Conservation (phyloP, 2,329 filamentous ascomycete species). For the Paecilomyces sp. region DNA sequence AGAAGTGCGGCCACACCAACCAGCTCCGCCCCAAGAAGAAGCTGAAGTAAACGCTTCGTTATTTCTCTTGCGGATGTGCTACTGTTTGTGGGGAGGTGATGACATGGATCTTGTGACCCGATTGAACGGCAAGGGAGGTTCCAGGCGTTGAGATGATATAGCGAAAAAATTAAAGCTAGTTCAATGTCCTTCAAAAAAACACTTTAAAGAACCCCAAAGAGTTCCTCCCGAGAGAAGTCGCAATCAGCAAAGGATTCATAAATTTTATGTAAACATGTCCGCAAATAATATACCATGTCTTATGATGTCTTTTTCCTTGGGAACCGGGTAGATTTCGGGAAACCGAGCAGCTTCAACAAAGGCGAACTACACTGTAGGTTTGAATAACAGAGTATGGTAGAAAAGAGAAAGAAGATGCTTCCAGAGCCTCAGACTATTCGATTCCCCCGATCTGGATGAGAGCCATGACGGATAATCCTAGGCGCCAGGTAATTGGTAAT, state of each 20-base stretch:
- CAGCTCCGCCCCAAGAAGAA: conserved; percentile 99
- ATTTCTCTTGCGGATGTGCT: conserved; percentile 26
- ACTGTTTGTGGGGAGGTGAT: conserved; percentile 26
- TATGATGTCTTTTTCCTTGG: conserved; percentile 7
- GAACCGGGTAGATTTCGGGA: not conserved
- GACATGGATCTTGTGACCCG: conserved; percentile 22
- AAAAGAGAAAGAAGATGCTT: conserved; percentile 6
- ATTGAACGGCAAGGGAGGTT: conserved; percentile 27
- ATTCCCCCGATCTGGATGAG: not conserved
- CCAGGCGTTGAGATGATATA: conserved; percentile 34
- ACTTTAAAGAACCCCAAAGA: not conserved
- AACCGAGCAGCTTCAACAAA: conserved; percentile 4
- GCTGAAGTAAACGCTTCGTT: conserved; percentile 64
- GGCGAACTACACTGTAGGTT: not conserved
- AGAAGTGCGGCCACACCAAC: conserved; percentile 99
- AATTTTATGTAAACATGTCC: conserved; percentile 21
- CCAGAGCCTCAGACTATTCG: conserved; percentile 11
- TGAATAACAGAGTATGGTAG: not conserved
- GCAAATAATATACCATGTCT: not conserved
- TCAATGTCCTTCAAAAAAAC: conserved; percentile 14
- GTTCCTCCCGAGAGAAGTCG: conserved; percentile 15
- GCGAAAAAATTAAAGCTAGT: conserved; percentile 22
- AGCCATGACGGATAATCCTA: not conserved
- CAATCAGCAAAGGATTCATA: conserved; percentile 25
- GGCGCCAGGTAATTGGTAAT: not conserved